phyloP scores from a whole-genome alignment of 177 flowering plant genomes.

The Vitis hybrid region DNA sequence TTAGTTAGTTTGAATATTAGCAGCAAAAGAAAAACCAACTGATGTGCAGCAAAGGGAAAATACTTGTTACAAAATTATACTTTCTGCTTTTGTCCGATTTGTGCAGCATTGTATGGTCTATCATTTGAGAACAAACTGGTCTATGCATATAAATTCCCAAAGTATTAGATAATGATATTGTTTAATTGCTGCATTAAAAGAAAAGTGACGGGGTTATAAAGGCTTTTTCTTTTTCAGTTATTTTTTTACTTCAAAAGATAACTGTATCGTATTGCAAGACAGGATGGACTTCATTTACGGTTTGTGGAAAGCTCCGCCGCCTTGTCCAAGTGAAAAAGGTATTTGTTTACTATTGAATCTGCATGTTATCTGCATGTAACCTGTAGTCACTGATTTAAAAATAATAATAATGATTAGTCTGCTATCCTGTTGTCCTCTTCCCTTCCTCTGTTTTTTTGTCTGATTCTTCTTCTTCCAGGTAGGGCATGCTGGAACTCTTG shows the following conservation, averaged over 20 bases:
- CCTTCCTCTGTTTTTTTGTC: background rate
- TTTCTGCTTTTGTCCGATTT: too few species aligned
- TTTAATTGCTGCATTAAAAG: background rate
- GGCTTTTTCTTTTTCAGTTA: background rate
- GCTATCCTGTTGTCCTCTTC: background rate
- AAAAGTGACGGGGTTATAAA: background rate
- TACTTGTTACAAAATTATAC: too few species aligned
- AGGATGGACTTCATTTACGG: constrained; percentile 99
- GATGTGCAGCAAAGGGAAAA: too few species aligned
- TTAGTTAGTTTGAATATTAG: too few species aligned
- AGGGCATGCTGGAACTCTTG: constrained; percentile 98
- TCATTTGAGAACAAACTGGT: too few species aligned
- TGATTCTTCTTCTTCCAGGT: constrained; percentile 47
- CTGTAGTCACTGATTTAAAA: too few species aligned
- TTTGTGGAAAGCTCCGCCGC: constrained; percentile 96
- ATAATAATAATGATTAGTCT: too few species aligned
- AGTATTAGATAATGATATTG: background rate
- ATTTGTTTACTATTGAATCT: constrained; percentile 9
- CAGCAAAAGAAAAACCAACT: too few species aligned
- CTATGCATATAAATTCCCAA: too few species aligned
- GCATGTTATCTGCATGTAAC: constrained; percentile 1
- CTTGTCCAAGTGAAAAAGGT: constrained; percentile 94
- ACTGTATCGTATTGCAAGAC: constrained; percentile 23
- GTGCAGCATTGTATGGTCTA: too few species aligned
- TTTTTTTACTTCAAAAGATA: background rate